Evolutionary conservation across 1,139 yeast species (phyloP).

Genomic region (Blastobotrys apis): DNA sequence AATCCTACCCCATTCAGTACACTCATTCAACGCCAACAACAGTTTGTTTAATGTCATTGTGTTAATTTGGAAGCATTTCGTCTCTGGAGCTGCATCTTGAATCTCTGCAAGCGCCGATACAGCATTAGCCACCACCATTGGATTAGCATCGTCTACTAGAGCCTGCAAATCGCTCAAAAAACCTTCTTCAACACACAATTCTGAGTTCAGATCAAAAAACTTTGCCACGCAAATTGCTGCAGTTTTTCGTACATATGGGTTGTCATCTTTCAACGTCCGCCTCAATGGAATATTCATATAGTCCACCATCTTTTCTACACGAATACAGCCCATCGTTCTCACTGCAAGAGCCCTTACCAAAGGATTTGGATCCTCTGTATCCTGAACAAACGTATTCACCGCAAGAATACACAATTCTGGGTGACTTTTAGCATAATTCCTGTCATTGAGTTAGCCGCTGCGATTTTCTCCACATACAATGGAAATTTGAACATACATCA

Average conservation of each 20-base stretch:
- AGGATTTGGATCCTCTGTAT: slow-evolving; percentile 96
- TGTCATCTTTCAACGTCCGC: slow-evolving; percentile 82
- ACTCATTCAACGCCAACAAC: slow-evolving; percentile 83
- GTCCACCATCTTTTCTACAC: slow-evolving; percentile 93
- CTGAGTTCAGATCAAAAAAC: slow-evolving; percentile 79
- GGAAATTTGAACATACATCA: slow-evolving; percentile 47
- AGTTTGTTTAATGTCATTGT: slow-evolving; percentile 55
- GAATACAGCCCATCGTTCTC: slow-evolving; percentile 96
- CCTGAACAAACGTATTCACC: slow-evolving; percentile 91
- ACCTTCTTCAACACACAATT: slow-evolving; percentile 81
- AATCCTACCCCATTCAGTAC: slow-evolving; percentile 98
- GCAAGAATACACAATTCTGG: slow-evolving; percentile 96
- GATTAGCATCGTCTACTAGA: slow-evolving; percentile 83
- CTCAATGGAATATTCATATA: slow-evolving; percentile 88
- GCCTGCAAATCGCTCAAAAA: slow-evolving; percentile 65
- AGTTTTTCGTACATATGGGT: slow-evolving; percentile 95
- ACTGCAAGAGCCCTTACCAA: slow-evolving; percentile 93
- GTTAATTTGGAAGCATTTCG: slow-evolving; percentile 42
- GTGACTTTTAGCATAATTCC: slow-evolving; percentile 88
- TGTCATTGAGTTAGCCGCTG: slow-evolving; percentile 10
- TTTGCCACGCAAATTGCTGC: slow-evolving; percentile 98
- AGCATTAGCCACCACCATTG: slow-evolving; percentile 92
- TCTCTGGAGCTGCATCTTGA: slow-evolving; percentile 60
- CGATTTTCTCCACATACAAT: background rate
- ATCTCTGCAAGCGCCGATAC: slow-evolving; percentile 82